Base-by-base conservation (phyloP, 257 asterid species). In the Osmanthus fragrans region DNA sequence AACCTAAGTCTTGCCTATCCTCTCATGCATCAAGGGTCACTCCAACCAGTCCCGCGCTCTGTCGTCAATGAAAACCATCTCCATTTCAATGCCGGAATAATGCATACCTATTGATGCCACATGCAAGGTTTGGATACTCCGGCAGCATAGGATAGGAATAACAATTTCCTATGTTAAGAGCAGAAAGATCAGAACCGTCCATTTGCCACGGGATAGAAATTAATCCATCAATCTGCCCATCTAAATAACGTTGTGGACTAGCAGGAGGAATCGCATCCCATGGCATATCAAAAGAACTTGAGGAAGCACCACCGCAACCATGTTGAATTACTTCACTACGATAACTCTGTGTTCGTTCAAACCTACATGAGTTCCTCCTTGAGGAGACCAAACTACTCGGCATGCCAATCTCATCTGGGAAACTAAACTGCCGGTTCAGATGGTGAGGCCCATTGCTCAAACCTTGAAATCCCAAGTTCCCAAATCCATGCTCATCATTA, bases 151-250 rank as follows among this genome's bases (percentile, higher is more conserved):
- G 73, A 80, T 93, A 98, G 4, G 90, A 84, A 74, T 75, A 84
- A 79, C 85, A 70, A 80, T 84, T 87, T 80, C 89, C 73, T 71
- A 63, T 75, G 77, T 81, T 79, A 79, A 80, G 3, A 71, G 40
- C 84, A 9, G 87, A 73, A 70, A 85, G 76, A 76, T 89, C 94
- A 21, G 90, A 85, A 78, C 89, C 82, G n/a, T 76, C 80, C 91
- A 94, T 86, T 72, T 86, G 95, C 98, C 98, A 92, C 73, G 88
- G 95, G 81, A 73, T 80, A 47, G 89, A 86, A 49, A 84, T 67
- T 64, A 82, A 72, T 21, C 90, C 90, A 39, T 89, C 91, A 7
- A 87, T 81, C 83, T 81, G 96, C 74, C 96, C 93, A 11, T 86
- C 88, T 29, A 73, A 37, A 72, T 89, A 90, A 4, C 77, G 80